These are phyloP conservation scores for Metarhizium sp. DNA, from an alignment of 2,329 filamentous ascomycete species.

Conservation along the genomic window DNA sequence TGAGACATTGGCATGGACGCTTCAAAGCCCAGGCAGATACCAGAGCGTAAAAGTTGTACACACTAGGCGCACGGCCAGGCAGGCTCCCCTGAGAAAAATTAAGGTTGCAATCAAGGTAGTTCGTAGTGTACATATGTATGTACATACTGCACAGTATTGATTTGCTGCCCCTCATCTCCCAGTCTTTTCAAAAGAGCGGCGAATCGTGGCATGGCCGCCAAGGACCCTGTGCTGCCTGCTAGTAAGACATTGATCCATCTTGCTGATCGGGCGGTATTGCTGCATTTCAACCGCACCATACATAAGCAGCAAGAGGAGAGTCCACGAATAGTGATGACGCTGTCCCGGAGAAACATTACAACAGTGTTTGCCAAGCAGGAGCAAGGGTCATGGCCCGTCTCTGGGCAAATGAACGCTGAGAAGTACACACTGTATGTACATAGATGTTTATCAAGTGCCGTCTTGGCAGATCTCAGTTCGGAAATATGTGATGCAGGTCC, in stretches of 20 bases:
- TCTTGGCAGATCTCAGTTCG: slow-evolving; percentile 3
- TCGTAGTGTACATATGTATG: too few relatives aligned
- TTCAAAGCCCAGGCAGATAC: background rate
- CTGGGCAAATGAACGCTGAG: background rate
- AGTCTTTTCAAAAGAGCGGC: too few relatives aligned
- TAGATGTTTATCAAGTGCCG: background rate
- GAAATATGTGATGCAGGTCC: background rate
- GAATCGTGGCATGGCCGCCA: too few relatives aligned
- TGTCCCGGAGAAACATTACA: background rate
- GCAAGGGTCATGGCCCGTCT: background rate
- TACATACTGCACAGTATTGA: too few relatives aligned
- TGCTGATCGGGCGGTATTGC: too few relatives aligned
- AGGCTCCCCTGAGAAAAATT: too few relatives aligned
- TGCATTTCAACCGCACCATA: too few relatives aligned
- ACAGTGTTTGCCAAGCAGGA: background rate
- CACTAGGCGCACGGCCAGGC: too few relatives aligned
- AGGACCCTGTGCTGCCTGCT: too few relatives aligned
- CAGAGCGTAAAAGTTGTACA: background rate
- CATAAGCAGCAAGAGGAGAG: too few relatives aligned
- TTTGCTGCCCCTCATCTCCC: too few relatives aligned
- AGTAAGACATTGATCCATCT: too few relatives aligned
- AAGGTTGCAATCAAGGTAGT: background rate
- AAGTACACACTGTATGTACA: background rate
- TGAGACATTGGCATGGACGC: background rate
- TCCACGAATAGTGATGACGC: background rate